Conservation (phyloP, 768 basidiomycete genomes). For the Kwoniella sp. region DNA sequence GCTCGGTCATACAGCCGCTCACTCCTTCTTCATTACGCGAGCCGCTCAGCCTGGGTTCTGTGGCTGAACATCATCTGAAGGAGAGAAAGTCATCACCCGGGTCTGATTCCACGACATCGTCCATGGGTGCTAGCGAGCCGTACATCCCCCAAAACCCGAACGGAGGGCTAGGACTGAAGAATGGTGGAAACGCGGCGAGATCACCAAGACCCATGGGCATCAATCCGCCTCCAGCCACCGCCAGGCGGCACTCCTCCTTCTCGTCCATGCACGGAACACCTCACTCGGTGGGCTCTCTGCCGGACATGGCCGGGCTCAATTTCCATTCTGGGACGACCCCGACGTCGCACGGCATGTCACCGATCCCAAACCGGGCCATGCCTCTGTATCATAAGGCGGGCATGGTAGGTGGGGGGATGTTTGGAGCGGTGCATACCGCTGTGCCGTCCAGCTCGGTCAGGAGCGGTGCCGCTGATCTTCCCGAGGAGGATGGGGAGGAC, state of each 20-base stretch:
- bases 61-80: slow-evolving; percentile 14
- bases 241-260: slow-evolving; percentile 8
- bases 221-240: background rate
- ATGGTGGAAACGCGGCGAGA: background rate
- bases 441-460: slow-evolving; percentile 31
- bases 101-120: slow-evolving; percentile 42
- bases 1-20: slow-evolving; percentile 34
- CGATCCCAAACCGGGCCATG: slow-evolving; percentile 22
- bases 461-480: slow-evolving; percentile 25
- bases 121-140: slow-evolving; percentile 37
- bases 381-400: slow-evolving; percentile 18
- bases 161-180: slow-evolving; percentile 3
- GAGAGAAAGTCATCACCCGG: slow-evolving; percentile 39
- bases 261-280: slow-evolving; percentile 21
- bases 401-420: slow-evolving; percentile 40
- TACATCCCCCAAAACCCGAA: slow-evolving; percentile 8
- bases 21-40: slow-evolving; percentile 39
- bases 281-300: slow-evolving; percentile 25
- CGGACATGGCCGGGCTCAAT: slow-evolving; percentile 28
- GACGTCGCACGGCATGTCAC: slow-evolving; percentile 9
- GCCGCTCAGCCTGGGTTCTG: slow-evolving; percentile 20
- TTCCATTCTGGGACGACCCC: slow-evolving; percentile 17
- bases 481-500: slow-evolving; percentile 35
- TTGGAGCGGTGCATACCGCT: slow-evolving; percentile 34
- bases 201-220: slow-evolving; percentile 8